Base-by-base conservation (phyloP, 768 basidiomycete genomes). In the Phylloporus sp. region DNA sequence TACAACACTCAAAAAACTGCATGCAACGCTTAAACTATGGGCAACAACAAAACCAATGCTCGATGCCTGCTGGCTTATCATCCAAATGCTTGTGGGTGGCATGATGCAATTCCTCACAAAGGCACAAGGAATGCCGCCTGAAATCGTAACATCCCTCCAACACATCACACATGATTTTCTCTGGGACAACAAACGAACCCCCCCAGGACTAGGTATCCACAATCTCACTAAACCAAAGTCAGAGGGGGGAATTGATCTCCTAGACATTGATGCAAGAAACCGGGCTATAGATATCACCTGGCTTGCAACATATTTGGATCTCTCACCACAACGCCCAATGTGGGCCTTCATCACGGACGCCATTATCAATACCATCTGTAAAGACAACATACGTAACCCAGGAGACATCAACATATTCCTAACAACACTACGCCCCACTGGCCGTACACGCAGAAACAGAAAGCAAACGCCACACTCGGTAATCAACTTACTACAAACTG, bases 71-170 rank as follows among this genome's bases (percentile, higher is more conserved):
- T 11, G 36, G 1, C 36, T 61, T 0, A 65, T 68, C 0, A 23
- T 64, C 0, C 64, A 70, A 39, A 59, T 65, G 39, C 39, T 45
- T 0, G 47, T 66, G 0, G 65, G 66, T 0, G 64, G 61, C 0
- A 58, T 61, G 49, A 63, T 66, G 0, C 71, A 73, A 53, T 73
- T 66, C 57, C 60, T 70, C 0, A 63, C 64, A 0, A 56, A 54
- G 23, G 69, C 68, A 0, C 70, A 70, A 38, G 28, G 44, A 22
- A 45, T 45, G 44, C 45, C 45, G 1, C 12, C 28, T 4, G 15
- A 13, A n/a, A 5, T 26, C 4, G 13, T 15, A 5, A 22, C 5
- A 11, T n/a, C n/a, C 3, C 15, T 15, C 22, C 18, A 34, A 22
- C 2, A 2, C n/a, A 3, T 23, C 4, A 46, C 22, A 5, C 10